Evolutionary conservation across 2,329 filamentous ascomycete species (phyloP).

Genomic region (Teratosphaeria pseudoeucalypti): DNA sequence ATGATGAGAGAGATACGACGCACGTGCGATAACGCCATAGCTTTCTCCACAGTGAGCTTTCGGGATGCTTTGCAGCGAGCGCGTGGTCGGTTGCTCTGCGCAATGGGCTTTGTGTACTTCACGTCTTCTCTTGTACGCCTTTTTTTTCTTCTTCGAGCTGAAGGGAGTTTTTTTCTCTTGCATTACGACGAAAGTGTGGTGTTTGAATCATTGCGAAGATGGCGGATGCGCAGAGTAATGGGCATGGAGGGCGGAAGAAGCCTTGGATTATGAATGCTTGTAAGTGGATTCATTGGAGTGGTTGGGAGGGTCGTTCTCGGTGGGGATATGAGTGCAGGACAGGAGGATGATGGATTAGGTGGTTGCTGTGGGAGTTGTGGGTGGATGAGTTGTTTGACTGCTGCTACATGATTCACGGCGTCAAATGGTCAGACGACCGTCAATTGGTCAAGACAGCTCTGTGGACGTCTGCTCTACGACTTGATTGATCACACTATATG

Average conservation of each 20-base stretch:
- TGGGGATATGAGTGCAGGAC: too few species aligned
- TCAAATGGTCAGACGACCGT: too few species aligned
- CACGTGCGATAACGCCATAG: not conserved
- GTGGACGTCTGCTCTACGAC: too few species aligned
- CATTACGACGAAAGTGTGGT: not conserved
- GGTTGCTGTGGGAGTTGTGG: too few species aligned
- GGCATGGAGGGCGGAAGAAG: slow-evolving; percentile 14
- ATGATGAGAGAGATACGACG: not conserved
- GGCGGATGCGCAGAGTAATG: slow-evolving; percentile 1
- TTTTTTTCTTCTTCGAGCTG: not conserved
- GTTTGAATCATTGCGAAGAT: not conserved
- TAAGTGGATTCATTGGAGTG: too few species aligned
- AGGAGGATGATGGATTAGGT: too few species aligned
- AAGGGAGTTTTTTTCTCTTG: not conserved
- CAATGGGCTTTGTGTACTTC: not conserved
- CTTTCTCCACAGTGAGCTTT: not conserved
- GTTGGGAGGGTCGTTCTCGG: too few species aligned
- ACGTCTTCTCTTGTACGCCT: not conserved
- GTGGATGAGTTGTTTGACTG: too few species aligned
- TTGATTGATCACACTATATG: too few species aligned
- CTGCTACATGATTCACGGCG: too few species aligned
- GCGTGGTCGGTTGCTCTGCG: not conserved
- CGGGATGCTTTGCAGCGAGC: not conserved
- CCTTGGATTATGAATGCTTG: slow-evolving; percentile 38
- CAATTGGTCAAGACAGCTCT: too few species aligned